Base-by-base conservation (phyloP, 768 basidiomycete genomes). In the Suillus variegatus region DNA sequence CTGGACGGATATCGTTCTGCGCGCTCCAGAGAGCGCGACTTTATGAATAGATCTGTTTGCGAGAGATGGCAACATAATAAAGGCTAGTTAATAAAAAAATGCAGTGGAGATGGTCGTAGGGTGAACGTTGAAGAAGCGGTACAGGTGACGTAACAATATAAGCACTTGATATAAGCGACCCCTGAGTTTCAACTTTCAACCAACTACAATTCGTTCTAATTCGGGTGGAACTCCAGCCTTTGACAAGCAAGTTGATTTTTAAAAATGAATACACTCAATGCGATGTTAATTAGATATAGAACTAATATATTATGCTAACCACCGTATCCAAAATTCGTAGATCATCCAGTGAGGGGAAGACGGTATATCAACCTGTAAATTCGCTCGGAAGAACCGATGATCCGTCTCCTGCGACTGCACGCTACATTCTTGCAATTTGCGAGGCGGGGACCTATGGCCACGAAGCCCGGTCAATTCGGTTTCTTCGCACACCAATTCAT, bases 1-100 rank as follows among this genome's bases (percentile, higher is more conserved):
- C 86, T 89, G 85, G 65, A 90, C 87, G 65, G 88, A 90, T 71
- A 88, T 87, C 58, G 74, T 78, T 72, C 88, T 83, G 69, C 76
- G 81, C 43, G 76, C 72, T 61, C 73, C 66, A 62, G 63, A 66
- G 63, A 72, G 65, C 43, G 66, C 64, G 54, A 56, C n/a, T 25
- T 67, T 63, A 22, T 62, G 51, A 62, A 68, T 68, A 38, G 68
- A 40, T 35, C 57, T 52, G 57, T 67, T 77, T 60, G 65, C 46
- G 61, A 69, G 62, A 6, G 70, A 64, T 28, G 64, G 64, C 64
- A 76, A 66, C 74, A 78, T 77, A 52, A 56, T 36, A 63, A 62
- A 55, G 41, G 43, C 8, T 41, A 46, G 28, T 35, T 14, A 10
- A 35, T 14, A 52, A 40, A 13, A 56, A 61, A 32, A 20, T 62